Conservation (phyloP, 768 basidiomycete species). For the Calocybe cyanea region DNA sequence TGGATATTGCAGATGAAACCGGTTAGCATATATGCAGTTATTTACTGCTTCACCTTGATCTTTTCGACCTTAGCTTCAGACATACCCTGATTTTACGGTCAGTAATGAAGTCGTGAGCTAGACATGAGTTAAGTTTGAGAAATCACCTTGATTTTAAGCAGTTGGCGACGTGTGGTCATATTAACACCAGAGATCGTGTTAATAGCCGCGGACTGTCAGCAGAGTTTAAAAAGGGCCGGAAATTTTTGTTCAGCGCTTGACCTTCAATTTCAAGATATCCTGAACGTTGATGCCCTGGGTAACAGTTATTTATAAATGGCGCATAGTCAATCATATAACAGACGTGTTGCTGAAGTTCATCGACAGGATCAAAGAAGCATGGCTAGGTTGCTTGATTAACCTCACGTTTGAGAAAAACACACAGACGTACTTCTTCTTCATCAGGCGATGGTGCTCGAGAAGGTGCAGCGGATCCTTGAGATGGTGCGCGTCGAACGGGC, state of each 20-base stretch:
- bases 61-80: constrained; percentile 98
- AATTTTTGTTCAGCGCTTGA: constrained; percentile 25
- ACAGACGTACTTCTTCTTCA: constrained; percentile 34
- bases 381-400: constrained; percentile 29
- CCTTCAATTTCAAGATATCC: constrained; percentile 93
- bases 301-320: constrained; percentile 1
- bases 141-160: constrained; percentile 90
- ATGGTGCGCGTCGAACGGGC: constrained; percentile 53
- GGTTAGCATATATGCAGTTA: constrained; percentile 8
- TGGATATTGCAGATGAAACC: background rate
- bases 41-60: constrained; percentile 58
- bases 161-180: constrained; percentile 86
- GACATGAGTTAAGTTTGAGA: constrained; percentile 14
- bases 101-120: background rate
- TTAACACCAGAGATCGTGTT: constrained; percentile 85
- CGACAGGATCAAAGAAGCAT: constrained; percentile 73
- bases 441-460: constrained; percentile 52
- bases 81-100: constrained; percentile 60
- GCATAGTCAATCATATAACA: constrained; percentile 13
- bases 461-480: constrained; percentile 38
- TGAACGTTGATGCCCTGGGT: constrained; percentile 89
- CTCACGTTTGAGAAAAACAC: background rate
- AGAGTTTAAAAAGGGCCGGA: constrained; percentile 6
- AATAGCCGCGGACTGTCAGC: constrained; percentile 64
- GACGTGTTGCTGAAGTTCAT: constrained; percentile 82